Percentiles rank a stretch among this genome's conserved stretches.
These are phyloP conservation scores for Seiridium unicorne DNA, from an alignment of 2,329 filamentous ascomycete species.

Conservation along the genomic window DNA sequence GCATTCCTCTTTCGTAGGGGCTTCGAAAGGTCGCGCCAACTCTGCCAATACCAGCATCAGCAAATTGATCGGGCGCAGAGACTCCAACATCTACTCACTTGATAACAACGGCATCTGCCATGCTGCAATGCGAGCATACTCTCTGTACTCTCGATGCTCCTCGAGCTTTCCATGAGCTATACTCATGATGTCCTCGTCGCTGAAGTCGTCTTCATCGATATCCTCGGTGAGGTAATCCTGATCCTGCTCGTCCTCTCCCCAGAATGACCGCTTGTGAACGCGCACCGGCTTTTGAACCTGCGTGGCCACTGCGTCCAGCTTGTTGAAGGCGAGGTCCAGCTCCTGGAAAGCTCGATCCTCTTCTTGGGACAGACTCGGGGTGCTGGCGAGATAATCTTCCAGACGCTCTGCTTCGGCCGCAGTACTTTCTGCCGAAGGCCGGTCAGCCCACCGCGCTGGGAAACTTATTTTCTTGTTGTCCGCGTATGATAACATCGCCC, in stretches of 20 bases:
- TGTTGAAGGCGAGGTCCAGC: conserved; percentile 24
- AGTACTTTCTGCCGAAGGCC: background rate
- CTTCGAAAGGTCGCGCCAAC: conserved; percentile 76
- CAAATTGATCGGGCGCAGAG: background rate
- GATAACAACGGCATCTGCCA: conserved; percentile 95
- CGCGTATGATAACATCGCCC: background rate
- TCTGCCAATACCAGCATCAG: conserved; percentile 48
- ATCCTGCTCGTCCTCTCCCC: conserved; percentile 26
- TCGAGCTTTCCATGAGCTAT: conserved; percentile 86
- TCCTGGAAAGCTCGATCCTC: conserved; percentile 27
- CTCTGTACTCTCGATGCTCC: conserved; percentile 80
- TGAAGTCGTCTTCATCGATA: conserved; percentile 52
- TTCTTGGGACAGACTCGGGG: background rate
- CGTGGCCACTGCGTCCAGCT: conserved; percentile 28
- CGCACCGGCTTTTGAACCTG: conserved; percentile 22
- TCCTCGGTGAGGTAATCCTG: conserved; percentile 23
- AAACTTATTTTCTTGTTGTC: background rate
- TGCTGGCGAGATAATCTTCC: background rate
- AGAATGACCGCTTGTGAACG: conserved; percentile 15
- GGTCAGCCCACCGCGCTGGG: background rate
- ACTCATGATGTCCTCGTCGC: conserved; percentile 80
- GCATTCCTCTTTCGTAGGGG: conserved; percentile 65
- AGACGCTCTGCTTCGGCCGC: background rate
- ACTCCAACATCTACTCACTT: conserved; percentile 58
- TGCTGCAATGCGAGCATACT: conserved; percentile 82